Base-by-base conservation (phyloP, 306 rosid genomes). In the Begonia loranthoides region DNA sequence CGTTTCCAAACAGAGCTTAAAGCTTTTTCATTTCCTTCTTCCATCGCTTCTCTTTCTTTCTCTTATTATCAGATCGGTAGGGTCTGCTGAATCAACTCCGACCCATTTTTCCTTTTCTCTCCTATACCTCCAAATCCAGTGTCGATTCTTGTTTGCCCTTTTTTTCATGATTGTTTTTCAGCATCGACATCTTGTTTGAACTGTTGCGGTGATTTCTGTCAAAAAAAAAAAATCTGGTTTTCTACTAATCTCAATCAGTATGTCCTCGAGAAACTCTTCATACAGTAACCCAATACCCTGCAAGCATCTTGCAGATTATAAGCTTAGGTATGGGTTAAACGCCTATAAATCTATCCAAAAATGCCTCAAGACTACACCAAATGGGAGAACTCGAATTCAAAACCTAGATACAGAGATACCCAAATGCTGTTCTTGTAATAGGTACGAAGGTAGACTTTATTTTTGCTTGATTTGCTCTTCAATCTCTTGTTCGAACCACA, bases 391-490 rank as follows among this genome's bases (percentile, higher is more conserved):
- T 2, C 74, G 77, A 36, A 62, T 88, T 56, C 74, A 59, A 62
- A 81, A 64, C 63, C 79, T 79, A 34, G 51, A 62, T 55, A 44
- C 73, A 14, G 54, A 41, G 41, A 52, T 81, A 71, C 81, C 83
- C 73, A 79, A 83, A 66, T 88, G 96, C 86, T 40, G 49, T 73
- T 69, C 14, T 60, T 84, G 96, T 63, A 69, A 73, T 75, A 79
- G 72, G 63, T 79, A 43, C 70, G 66, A 64, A 63, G 83, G 87
- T n/a, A 84, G 80, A 65, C 57, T 76, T 45, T 84, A 73, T 66
- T 54, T 76, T 12, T 88, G 96, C 51, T 49, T 88, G 64, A 71
- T 84, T 73, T 88, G 96, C 61, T 72, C 93, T 43, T 72, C 95
- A 57, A 49, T 81, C 63, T 63, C 74, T 2, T 84, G 96, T 66